phyloP scores from a whole-genome alignment of 2,329 filamentous ascomycete species.

The Hirsutella thompsonii region DNA sequence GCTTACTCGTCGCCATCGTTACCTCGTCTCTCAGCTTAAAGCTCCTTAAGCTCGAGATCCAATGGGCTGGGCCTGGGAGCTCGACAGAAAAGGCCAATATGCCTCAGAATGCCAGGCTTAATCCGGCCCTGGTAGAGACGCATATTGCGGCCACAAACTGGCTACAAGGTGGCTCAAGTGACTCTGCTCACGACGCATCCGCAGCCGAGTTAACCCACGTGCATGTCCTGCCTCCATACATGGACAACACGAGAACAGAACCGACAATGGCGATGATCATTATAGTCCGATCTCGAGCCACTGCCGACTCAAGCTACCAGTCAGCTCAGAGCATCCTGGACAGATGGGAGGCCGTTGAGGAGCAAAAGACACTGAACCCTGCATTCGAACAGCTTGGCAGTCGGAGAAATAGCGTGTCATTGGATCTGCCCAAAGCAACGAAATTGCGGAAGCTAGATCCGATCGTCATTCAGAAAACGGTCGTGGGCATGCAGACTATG shows the following conservation, averaged over 20 bases:
- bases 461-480: slow-evolving; percentile 55
- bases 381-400: slow-evolving; percentile 64
- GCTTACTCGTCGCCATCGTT: slow-evolving; percentile 52
- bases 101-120: slow-evolving; percentile 31
- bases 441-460: slow-evolving; percentile 54
- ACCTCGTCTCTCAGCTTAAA: slow-evolving; percentile 61
- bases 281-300: slow-evolving; percentile 54
- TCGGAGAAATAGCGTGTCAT: slow-evolving; percentile 41
- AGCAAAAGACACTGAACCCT: slow-evolving; percentile 53
- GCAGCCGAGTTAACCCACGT: slow-evolving; percentile 59
- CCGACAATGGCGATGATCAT: slow-evolving; percentile 50
- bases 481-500: slow-evolving; percentile 54
- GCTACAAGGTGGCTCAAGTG: slow-evolving; percentile 33
- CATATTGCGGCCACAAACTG: slow-evolving; percentile 46
- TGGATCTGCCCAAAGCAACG: slow-evolving; percentile 18
- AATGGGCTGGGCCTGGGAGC: slow-evolving; percentile 49
- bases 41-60: slow-evolving; percentile 58
- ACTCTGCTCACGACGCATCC: slow-evolving; percentile 31
- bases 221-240: slow-evolving; percentile 55
- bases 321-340: slow-evolving; percentile 63
- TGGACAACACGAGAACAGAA: slow-evolving; percentile 45
- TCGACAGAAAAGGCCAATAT: slow-evolving; percentile 42
- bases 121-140: slow-evolving; percentile 38
- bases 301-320: slow-evolving; percentile 42
- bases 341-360: slow-evolving; percentile 68